phyloP scores from a whole-genome alignment of 768 basidiomycete species.

The Rhizopogon sp. region DNA sequence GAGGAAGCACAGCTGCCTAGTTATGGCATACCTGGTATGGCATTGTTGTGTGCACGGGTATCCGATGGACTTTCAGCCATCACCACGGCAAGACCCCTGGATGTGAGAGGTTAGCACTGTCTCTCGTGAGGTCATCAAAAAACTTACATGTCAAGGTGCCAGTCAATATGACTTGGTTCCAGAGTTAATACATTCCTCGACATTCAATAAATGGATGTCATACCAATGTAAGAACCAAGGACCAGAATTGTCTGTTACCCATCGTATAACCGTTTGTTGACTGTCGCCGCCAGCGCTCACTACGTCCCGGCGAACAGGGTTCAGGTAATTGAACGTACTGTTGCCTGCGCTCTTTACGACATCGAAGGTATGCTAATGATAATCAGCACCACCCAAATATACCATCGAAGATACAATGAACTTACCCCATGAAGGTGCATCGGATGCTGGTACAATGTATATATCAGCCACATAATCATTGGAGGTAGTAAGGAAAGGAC shows the following conservation, averaged over 20 bases:
- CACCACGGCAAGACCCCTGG: too few relatives aligned
- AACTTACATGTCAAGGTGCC: conserved; percentile 13
- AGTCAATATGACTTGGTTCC: conserved; percentile 10
- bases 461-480: not conserved
- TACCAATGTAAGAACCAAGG: conserved; percentile 27
- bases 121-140: too few relatives aligned
- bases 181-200: not conserved
- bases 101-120: too few relatives aligned
- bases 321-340: conserved; percentile 35
- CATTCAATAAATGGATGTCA: not conserved
- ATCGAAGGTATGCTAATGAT: conserved; percentile 36
- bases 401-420: not conserved
- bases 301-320: conserved; percentile 51
- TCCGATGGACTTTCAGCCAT: not conserved
- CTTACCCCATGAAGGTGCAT: conserved; percentile 41
- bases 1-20: too few relatives aligned
- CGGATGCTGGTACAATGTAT: conserved; percentile 28
- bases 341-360: conserved; percentile 40
- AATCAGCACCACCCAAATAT: not conserved
- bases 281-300: conserved; percentile 20
- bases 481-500: not conserved
- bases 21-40: too few relatives aligned
- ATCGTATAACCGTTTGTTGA: conserved; percentile 36
- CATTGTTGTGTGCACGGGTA: not conserved
- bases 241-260: conserved; percentile 50